A percentile compares a stretch with the other conserved stretches of the same genome.
Evolutionary conservation across 2,329 filamentous ascomycete genomes (phyloP).

Genomic region (Hyphodiscus sp.): DNA sequence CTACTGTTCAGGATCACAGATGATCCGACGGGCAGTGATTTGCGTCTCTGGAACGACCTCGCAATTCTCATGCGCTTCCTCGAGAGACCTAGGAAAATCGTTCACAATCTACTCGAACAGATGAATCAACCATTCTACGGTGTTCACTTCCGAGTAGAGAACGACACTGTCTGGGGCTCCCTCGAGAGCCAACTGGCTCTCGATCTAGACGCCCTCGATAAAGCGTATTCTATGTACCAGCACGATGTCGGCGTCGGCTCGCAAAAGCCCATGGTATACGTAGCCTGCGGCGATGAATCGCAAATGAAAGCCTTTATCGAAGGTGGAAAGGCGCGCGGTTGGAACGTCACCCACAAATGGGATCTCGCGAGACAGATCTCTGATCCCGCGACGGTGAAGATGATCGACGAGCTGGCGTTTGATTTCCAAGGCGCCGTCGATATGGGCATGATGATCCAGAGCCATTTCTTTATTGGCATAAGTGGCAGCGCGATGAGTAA

Average conservation of each 20-base stretch:
- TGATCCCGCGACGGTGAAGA: slow-evolving; percentile 9
- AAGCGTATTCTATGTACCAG: slow-evolving; percentile 27
- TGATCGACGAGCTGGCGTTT: slow-evolving; percentile 28
- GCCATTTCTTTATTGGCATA: slow-evolving; percentile 31
- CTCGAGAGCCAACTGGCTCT: slow-evolving; percentile 30
- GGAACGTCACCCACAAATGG: slow-evolving; percentile 33
- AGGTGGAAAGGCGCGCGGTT: slow-evolving; percentile 28
- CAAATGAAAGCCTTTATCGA: slow-evolving; percentile 28
- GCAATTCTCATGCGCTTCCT: slow-evolving; percentile 29
- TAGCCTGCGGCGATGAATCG: slow-evolving; percentile 31
- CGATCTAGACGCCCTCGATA: slow-evolving; percentile 32
- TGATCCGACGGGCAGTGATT: slow-evolving; percentile 30
- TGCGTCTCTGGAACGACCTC: slow-evolving; percentile 32
- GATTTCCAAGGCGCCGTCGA: slow-evolving; percentile 33
- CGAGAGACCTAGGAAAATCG: slow-evolving; percentile 23
- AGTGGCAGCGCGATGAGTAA: slow-evolving; percentile 31
- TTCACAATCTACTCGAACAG: slow-evolving; percentile 20
- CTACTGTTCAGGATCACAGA: slow-evolving; percentile 32
- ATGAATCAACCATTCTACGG: slow-evolving; percentile 29
- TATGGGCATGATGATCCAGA: slow-evolving; percentile 30
- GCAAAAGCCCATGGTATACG: slow-evolving; percentile 28
- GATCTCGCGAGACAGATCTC: slow-evolving; percentile 17
- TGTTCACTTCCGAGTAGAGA: slow-evolving; percentile 33
- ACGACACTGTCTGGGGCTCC: slow-evolving; percentile 32
- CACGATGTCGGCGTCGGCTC: slow-evolving; percentile 5